A percentile compares a stretch with the other conserved stretches of the same genome.
Conservation (phyloP, 768 basidiomycete genomes). For the Amanita exitialis region DNA sequence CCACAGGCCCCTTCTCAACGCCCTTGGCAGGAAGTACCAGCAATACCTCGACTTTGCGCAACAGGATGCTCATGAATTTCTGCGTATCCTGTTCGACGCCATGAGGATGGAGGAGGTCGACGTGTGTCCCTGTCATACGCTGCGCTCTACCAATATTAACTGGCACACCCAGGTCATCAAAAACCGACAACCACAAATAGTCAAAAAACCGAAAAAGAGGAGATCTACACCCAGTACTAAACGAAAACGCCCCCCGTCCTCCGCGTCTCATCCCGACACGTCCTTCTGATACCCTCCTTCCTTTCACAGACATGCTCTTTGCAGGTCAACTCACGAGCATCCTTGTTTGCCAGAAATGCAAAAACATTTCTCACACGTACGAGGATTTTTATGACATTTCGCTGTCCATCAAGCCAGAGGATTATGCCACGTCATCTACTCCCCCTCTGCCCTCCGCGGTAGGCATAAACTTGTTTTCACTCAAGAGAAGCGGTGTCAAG, state of each 20-base stretch:
- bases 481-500: neutral
- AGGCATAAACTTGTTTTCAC: neutral
- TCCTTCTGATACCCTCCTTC: neutral
- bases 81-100: slow-evolving; percentile 81
- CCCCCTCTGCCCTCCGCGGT: neutral
- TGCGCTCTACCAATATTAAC: neutral
- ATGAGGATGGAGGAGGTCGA: slow-evolving; percentile 95
- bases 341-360: slow-evolving; percentile 91
- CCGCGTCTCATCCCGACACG: neutral
- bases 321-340: slow-evolving; percentile 84
- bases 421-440: slow-evolving; percentile 31
- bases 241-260: neutral
- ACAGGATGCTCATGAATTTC: slow-evolving; percentile 92
- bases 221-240: neutral
- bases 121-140: slow-evolving; percentile 28
- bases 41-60: slow-evolving; percentile 94
- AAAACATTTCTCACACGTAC: slow-evolving; percentile 83
- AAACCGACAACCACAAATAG: slow-evolving; percentile 1
- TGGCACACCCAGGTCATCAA: slow-evolving; percentile 56
- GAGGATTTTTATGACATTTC: slow-evolving; percentile 95
- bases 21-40: slow-evolving; percentile 78
- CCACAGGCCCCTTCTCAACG: slow-evolving; percentile 47
- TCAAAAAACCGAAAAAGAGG: neutral
- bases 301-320: slow-evolving; percentile 78
- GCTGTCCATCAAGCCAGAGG: slow-evolving; percentile 77